Evolutionary conservation across 768 basidiomycete species (phyloP).

Genomic region (Mycena polygramma): DNA sequence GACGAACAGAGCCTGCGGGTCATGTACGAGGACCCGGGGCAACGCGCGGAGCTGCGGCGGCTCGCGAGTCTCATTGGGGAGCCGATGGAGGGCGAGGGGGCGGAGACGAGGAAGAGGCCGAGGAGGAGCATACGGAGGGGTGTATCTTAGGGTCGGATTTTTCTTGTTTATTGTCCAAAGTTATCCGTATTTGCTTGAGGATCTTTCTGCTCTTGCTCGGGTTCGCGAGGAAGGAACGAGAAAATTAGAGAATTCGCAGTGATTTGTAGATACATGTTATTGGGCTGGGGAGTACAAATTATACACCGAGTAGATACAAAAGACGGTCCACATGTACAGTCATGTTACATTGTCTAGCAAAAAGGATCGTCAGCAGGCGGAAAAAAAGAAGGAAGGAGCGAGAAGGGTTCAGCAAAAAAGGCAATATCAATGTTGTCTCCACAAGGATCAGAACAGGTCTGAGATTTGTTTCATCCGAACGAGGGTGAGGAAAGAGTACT

Average conservation of each 20-base stretch:
- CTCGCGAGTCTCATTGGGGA: slow-evolving; percentile 32
- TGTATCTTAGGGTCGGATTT: slow-evolving; percentile 10
- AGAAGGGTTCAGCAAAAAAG: slow-evolving; percentile 30
- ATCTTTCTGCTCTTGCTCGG: neutral
- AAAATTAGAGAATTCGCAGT: neutral
- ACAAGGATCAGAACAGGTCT: slow-evolving; percentile 38
- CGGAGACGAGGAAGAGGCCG: neutral
- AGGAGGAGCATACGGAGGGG: slow-evolving; percentile 16
- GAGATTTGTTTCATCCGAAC: slow-evolving; percentile 37
- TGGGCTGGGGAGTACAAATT: neutral
- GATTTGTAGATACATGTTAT: neutral
- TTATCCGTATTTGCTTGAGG: neutral
- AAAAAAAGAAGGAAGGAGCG: neutral
- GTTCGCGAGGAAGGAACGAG: too few species aligned
- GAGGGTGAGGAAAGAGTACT: neutral
- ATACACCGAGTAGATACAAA: neutral
- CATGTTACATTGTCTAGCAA: slow-evolving; percentile 22
- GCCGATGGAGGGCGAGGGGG: slow-evolving; percentile 12
- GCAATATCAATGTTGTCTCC: slow-evolving; percentile 37
- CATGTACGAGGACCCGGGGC: slow-evolving; percentile 35
- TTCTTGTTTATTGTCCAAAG: slow-evolving; percentile 1
- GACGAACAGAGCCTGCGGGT: slow-evolving; percentile 34
- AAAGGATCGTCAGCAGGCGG: slow-evolving; percentile 8
- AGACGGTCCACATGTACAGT: neutral
- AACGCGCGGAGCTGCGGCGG: slow-evolving; percentile 29